Base-by-base conservation (phyloP, 208 protist species). In the Acanthamoeba healyi region DNA sequence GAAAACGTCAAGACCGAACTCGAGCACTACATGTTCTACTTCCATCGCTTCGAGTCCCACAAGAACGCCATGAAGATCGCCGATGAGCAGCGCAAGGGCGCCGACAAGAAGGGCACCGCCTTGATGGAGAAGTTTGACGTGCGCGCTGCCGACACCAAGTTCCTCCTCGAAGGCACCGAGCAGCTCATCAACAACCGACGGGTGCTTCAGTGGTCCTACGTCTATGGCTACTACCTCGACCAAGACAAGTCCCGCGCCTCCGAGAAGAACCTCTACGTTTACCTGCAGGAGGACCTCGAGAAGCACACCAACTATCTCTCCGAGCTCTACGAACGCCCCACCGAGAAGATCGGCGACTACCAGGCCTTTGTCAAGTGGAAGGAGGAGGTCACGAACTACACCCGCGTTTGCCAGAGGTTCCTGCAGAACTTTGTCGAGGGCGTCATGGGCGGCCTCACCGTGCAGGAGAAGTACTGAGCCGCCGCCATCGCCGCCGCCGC, bases 271-370 rank as follows among this genome's bases (percentile, higher is more conserved):
- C 70, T 96, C 19, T 97, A 95, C 58, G 96, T 96, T 54, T 96
- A 97, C 61, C 82, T 97, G 0, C 96, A 97, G 84, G 95, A 97
- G 40, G 95, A 97, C 84, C 77, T 97, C 5, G 96, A 97, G 56
- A 96, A 96, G 70, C 87, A 96, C 92, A 97, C 96, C 46, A 96
- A 97, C 90, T 82, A 95, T 15, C 81, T 97, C 46, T 94, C 87
- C 22, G 94, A 94, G 10, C 74, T 95, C n/a, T 97, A 96, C 74
- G 96, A 97, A 84, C n/a, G 56, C n/a, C 82, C 44, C 81, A 44
- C 94, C 10, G 96, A 97, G 26, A 95, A 95, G 94, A 94, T 97
- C 38, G 67, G 72, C 12, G 94, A 96, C 34, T 96, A 97, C 61
- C 95, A 97, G 72, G 56, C 65, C 29, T 96, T 96, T 92, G 94